Conservation (phyloP, 345 rosid genomes). For the Hypericum perforatum region DNA sequence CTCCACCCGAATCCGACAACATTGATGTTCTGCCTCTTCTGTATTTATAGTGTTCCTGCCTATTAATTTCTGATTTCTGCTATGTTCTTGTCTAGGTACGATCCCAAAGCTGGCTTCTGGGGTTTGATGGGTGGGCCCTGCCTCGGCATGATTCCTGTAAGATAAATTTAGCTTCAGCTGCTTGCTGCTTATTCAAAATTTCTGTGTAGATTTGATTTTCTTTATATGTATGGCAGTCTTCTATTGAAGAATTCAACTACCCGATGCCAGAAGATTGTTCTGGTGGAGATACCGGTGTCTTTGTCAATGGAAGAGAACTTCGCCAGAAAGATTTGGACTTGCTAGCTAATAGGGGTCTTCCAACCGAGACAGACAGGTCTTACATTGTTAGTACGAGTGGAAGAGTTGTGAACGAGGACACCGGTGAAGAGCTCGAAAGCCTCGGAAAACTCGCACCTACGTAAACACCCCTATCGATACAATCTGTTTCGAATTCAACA, state of each 20-base stretch:
- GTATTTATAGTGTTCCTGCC: no score
- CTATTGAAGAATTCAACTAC: slow-evolving; percentile 17
- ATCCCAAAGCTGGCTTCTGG: slow-evolving; percentile 23
- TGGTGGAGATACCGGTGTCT: slow-evolving; percentile 17
- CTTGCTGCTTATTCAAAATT: not conserved
- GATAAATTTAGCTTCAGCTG: slow-evolving; percentile 8
- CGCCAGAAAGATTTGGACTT: slow-evolving; percentile 16
- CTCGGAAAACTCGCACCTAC: slow-evolving; percentile 26
- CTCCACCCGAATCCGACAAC: no score
- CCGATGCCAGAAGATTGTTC: slow-evolving; percentile 18
- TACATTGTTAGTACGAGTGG: slow-evolving; percentile 16
- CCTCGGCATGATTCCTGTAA: slow-evolving; percentile 27
- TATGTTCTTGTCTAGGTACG: slow-evolving; percentile 15
- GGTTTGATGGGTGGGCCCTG: slow-evolving; percentile 21
- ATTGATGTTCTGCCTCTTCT: no score
- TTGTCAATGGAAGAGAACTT: slow-evolving; percentile 24
- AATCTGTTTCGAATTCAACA: not conserved
- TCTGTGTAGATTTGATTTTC: not conserved
- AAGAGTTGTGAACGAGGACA: slow-evolving; percentile 13
- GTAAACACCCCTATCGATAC: slow-evolving; percentile 8
- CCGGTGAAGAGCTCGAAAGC: slow-evolving; percentile 9
- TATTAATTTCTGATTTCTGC: no score
- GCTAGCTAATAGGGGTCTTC: slow-evolving; percentile 19
- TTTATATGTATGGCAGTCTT: slow-evolving; percentile 12
- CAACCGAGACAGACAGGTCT: slow-evolving; percentile 9